Evolutionary conservation across 2,329 filamentous ascomycete species (phyloP).

Genomic region (Neopestalotiopsis clavispora): DNA sequence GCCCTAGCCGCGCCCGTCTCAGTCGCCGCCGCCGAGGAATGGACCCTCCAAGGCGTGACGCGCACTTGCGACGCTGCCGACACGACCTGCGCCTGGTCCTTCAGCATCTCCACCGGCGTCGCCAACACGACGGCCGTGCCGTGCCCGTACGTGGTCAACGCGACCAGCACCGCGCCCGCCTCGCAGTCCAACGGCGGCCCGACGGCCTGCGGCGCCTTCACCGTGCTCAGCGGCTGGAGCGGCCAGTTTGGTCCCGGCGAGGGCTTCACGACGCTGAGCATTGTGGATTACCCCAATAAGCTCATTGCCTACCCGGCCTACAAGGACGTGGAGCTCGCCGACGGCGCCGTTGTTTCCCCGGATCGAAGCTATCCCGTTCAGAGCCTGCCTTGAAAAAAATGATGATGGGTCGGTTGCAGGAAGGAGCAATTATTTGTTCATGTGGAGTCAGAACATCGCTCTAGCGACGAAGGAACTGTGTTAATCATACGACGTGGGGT

Average conservation of each 20-base stretch:
- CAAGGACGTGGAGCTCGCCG: constrained; percentile 53
- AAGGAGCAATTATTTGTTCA: background rate
- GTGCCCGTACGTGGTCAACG: constrained; percentile 44
- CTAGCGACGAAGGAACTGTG: no score
- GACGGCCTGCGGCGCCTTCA: constrained; percentile 53
- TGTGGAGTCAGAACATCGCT: no score
- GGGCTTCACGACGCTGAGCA: constrained; percentile 59
- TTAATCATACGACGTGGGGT: no score
- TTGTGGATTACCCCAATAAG: constrained; percentile 47
- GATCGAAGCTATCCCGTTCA: constrained; percentile 41
- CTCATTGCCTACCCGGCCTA: constrained; percentile 59
- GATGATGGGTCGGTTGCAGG: background rate
- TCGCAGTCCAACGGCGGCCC: constrained; percentile 45
- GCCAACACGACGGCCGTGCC: constrained; percentile 32
- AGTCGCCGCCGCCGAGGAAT: constrained; percentile 37
- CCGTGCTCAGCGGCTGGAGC: constrained; percentile 59
- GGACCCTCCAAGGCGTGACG: constrained; percentile 44
- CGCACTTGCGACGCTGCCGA: constrained; percentile 44
- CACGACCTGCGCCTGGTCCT: constrained; percentile 46
- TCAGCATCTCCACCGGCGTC: constrained; percentile 43
- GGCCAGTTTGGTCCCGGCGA: constrained; percentile 56
- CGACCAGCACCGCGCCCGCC: constrained; percentile 33
- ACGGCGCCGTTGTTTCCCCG: constrained; percentile 52
- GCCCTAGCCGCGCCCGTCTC: constrained; percentile 29
- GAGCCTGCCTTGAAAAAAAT: background rate